Conservation (phyloP, 2,329 filamentous ascomycete genomes). For the Ampelomyces quisqualis region DNA sequence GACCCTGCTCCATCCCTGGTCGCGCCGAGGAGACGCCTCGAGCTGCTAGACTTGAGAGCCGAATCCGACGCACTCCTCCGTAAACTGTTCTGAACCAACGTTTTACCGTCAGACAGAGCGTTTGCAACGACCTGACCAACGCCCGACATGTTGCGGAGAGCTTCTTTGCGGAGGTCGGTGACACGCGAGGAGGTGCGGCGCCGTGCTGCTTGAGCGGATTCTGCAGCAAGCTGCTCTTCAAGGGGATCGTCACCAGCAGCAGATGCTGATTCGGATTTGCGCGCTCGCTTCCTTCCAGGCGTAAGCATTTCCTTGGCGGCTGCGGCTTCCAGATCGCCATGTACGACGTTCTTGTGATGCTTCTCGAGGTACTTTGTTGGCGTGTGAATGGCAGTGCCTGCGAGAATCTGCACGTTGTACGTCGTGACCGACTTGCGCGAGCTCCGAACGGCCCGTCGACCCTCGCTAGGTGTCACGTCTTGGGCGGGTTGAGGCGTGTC, state of each 20-base stretch:
- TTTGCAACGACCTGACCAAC: conserved; percentile 30
- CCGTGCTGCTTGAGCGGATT: conserved; percentile 36
- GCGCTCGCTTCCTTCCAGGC: not conserved
- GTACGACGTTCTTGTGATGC: conserved; percentile 41
- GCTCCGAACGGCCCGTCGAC: conserved; percentile 47
- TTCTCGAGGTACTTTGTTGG: conserved; percentile 47
- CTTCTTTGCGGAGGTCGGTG: conserved; percentile 38
- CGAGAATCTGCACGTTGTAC: conserved; percentile 67
- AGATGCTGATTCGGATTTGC: conserved; percentile 13
- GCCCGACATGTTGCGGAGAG: conserved; percentile 33
- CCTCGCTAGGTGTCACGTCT: conserved; percentile 24
- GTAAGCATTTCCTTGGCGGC: conserved; percentile 6
- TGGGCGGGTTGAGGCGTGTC: conserved; percentile 20
- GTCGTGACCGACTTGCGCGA: conserved; percentile 60
- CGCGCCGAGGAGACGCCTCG: conserved; percentile 28
- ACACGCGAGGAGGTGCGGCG: conserved; percentile 37
- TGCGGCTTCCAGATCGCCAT: conserved; percentile 27
- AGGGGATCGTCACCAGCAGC: conserved; percentile 25
- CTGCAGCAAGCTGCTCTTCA: conserved; percentile 35
- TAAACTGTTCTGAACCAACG: conserved; percentile 32
- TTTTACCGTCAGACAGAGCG: conserved; percentile 43
- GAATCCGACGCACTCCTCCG: conserved; percentile 32
- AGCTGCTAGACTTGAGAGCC: conserved; percentile 19
- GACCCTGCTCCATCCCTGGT: conserved; percentile 18
- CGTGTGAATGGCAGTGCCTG: conserved; percentile 63